Evolutionary conservation across 2,329 filamentous ascomycete species (phyloP), one percentile per base, ranked within the genome.

Genomic region (Neofusicoccum laricinum): DNA sequence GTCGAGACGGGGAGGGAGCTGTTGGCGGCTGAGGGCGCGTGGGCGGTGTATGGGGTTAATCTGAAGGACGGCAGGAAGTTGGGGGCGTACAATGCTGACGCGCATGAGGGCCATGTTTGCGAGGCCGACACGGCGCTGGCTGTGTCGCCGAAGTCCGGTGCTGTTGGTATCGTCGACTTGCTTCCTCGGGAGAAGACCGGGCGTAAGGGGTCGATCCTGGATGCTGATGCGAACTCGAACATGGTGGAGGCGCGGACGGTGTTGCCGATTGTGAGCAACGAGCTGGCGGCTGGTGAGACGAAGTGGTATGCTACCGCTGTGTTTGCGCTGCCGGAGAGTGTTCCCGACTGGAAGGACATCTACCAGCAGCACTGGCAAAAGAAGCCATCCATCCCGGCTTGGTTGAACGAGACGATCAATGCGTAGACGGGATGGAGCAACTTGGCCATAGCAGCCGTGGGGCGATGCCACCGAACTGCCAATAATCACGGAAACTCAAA

Each of bases 151-250:
- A 71, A 76, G 2, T 82, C 79, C 11, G 83, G 84, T 0, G 82
- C 77, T 21, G 82, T 84, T 1, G 84, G 84, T 0, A 82, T 85
- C 12, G 74, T 76, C 3, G 83, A 85, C 63, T 65, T 84, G 43
- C 69, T 75, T 5, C 58, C 59, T 10, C n/a, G n/a, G 17, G 66
- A 71, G 12, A 81, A 89, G 19, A 77, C 75, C 62, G 90, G 90
- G 2, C 87, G 84, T 72, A 32, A 21, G 19, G 62, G 50, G 5
- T 15, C 17, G 5, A 80, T 92, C 30, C 86, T 93, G 53, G 87
- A 92, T 64, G 89, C 90, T 11, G 91, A 93, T 73, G 90, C 90
- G 6, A 93, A 93, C 77, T 90, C 88, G 53, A 93, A 93, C 76
- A 77, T 93, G 38, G 81, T 92, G 2, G 88, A 92, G 77, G 86